Evolutionary conservation across 1,139 yeast genomes (phyloP), one percentile per base, ranked within the genome.

Genomic region (Yamadazyma siamensis): DNA sequence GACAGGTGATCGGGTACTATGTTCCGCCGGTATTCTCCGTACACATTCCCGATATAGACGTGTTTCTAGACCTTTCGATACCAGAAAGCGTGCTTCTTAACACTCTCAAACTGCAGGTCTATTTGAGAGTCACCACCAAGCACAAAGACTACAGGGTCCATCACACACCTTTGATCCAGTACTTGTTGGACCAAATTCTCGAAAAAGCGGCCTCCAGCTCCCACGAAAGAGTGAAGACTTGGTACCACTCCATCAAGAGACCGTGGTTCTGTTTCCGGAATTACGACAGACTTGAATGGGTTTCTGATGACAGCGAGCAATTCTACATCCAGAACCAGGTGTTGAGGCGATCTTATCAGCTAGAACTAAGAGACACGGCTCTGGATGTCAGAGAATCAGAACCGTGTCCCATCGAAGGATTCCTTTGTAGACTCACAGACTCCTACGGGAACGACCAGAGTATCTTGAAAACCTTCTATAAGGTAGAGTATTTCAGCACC

Each of bases 251-350:
- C 6, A 11, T 35, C 13, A 15, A 21, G n/a, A 21, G 34, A 16
- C 53, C 65, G 44, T 49, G 86, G 84, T 37, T 71, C 67, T 51
- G 82, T 72, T 46, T 83, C 67, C 74, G 77, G 38, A 63, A 74
- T 29, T 85, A 80, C 49, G 95, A 86, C 50, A 60, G 88, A 21
- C 47, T 86, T 9, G 94, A 85, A 44, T 87, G 95, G 95, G 56
- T 79, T 7, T 54, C 66, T 28, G 80, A 77, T 25, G 67, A 71
- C 26, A 62, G 71, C 23, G 74, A 75, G 32, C 44, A 67, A 4
- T 62, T 79, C 16, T 54, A 43, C 33, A 43, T 62, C 19, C 57
- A 57, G 34, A 54, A 61, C 31, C 58, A 53, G 21, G 46, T 65
- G 3, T 39, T 54, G 15, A 35, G 48, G 12, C 33, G 41, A 2